Percentiles rank a stretch among this genome's conserved stretches.
Conservation (phyloP, 169 alveolate genomes). For the Cryptosporidium sp. region DNA sequence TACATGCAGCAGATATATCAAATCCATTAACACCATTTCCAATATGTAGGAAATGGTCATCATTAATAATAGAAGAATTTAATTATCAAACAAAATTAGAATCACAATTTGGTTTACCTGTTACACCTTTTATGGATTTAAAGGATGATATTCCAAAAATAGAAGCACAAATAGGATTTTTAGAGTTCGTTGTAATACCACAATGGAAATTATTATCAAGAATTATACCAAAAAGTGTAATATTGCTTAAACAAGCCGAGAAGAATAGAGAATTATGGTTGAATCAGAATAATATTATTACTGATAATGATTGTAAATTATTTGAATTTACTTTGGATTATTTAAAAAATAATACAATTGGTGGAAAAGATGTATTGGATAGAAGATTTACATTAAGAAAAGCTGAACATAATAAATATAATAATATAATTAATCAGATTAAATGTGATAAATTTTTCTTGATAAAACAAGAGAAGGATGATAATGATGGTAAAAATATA, state of each 20-base stretch:
- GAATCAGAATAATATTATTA: neutral
- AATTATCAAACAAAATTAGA: slow-evolving; percentile 88
- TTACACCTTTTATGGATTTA: slow-evolving; percentile 83
- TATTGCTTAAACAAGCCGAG: slow-evolving; percentile 37
- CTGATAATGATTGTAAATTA: neutral
- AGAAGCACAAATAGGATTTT: slow-evolving; percentile 85
- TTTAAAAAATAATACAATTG: slow-evolving; percentile 41
- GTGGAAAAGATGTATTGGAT: slow-evolving; percentile 31
- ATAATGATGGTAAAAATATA: neutral
- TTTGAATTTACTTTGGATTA: slow-evolving; percentile 34
- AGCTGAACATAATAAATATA: neutral
- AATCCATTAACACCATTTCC: slow-evolving; percentile 86
- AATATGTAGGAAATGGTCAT: slow-evolving; percentile 84
- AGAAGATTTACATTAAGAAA: neutral
- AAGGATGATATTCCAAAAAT: slow-evolving; percentile 83
- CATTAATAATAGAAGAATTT: slow-evolving; percentile 85
- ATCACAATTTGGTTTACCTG: slow-evolving; percentile 82
- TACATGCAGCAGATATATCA: slow-evolving; percentile 89
- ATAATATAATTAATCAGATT: neutral
- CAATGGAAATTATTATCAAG: slow-evolving; percentile 61
- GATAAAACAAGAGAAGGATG: neutral
- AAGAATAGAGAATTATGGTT: slow-evolving; percentile 31
- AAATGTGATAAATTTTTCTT: neutral
- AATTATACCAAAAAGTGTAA: slow-evolving; percentile 19
- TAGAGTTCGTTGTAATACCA: slow-evolving; percentile 85